Evolutionary conservation across 805 yeast species (phyloP), one percentile per base, ranked within the genome.

Genomic region (Wickerhamomyces sydowiorum): DNA sequence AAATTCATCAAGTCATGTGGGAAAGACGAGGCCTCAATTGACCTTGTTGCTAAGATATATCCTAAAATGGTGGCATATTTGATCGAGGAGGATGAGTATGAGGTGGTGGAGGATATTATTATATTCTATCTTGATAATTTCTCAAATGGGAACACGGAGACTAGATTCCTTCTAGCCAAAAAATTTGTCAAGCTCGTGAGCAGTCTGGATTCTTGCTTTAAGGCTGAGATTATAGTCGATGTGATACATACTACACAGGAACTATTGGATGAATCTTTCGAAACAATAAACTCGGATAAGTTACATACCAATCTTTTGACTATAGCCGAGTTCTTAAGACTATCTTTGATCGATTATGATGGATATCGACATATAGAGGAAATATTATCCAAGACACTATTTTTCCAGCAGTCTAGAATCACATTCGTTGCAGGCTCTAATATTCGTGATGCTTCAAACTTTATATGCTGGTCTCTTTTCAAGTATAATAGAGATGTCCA

Each of bases 371-470:
- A 47, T 1, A 40, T 61, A 3, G 31, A 38, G 1, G 35, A 34
- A 1, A 60, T 84, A 5, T 56, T 79, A 2, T 69, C 69, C 20
- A 54, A 49, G 15, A 68, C 79, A 0, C 59, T 82, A 3, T 78
- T 73, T 45, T 73, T 85, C 39, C 82, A 81, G 43, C 86, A 82
- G 47, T 64, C 67, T 23, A 61, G 72, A 36, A 53, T 78, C 7
- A 73, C 79, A 0, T 64, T 67, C 19, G 64, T 78, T 0, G 57
- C 75, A 7, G 95, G 95, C 0, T 62, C 75, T 2, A 87, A 82
- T 50, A 72, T 91, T 1, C 70, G 95, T 43, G 98, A 90, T 59
- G 80, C 96, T 0, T 78, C 91, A 0, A 85, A 95, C 59, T 90
- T 84, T 54, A 76, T 86, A 0, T 62, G 78, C n/a, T 90, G 98